Conservation (phyloP, 805 yeast species). For the Saccharomycopsis sp. region DNA sequence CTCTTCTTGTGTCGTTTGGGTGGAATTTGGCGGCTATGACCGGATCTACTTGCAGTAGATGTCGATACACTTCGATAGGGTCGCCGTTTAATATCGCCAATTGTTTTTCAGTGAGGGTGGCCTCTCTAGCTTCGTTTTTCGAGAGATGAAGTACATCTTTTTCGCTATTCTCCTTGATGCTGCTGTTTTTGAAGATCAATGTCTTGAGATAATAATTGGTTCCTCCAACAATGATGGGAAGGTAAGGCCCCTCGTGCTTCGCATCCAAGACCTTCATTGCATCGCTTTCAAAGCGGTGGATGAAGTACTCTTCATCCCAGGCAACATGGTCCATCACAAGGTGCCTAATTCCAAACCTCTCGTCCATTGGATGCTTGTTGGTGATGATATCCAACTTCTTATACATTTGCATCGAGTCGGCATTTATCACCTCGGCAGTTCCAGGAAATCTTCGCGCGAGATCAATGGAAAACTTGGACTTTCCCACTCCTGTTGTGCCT, state of each 20-base stretch:
- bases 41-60: constrained; percentile 57
- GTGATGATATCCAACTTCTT: constrained; percentile 66
- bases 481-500: constrained; percentile 97
- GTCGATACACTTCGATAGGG: constrained; percentile 36
- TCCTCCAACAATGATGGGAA: constrained; percentile 91
- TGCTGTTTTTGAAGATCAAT: constrained; percentile 62
- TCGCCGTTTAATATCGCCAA: constrained; percentile 41
- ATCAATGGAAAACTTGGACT: constrained; percentile 77
- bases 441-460: constrained; percentile 54
- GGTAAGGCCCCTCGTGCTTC: constrained; percentile 52
- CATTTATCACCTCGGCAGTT: constrained; percentile 87
- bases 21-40: constrained; percentile 73
- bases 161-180: constrained; percentile 36
- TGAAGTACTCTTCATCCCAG: constrained; percentile 77
- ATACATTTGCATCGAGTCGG: constrained; percentile 97
- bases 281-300: constrained; percentile 71
- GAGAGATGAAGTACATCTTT: constrained; percentile 17
- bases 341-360: constrained; percentile 69
- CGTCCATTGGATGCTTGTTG: constrained; percentile 82
- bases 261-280: constrained; percentile 46
- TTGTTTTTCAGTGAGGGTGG: constrained; percentile 30
- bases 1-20: constrained; percentile 79
- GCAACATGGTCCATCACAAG: constrained; percentile 80
- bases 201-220: constrained; percentile 90
- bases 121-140: background rate